phyloP scores from a whole-genome alignment of 192 early-diverging fungal genomes.

The Coemansia sp. region DNA sequence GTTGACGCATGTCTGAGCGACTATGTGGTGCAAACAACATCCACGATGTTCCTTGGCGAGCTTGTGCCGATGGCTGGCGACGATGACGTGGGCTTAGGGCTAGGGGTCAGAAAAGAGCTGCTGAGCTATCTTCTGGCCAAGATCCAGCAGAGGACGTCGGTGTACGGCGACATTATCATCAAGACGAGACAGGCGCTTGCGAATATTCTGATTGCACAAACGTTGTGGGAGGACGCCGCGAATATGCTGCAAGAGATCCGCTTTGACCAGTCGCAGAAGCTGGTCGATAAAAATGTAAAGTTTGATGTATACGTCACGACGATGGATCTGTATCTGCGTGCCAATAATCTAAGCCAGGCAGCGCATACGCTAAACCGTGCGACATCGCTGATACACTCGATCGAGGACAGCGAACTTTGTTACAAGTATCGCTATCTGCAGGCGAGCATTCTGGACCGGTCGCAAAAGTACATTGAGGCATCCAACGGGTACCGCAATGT shows the following conservation, averaged over 20 bases:
- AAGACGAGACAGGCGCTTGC: slow-evolving; percentile 75
- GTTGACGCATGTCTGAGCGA: slow-evolving; percentile 62
- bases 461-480: slow-evolving; percentile 83
- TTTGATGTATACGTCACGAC: slow-evolving; percentile 82
- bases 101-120: slow-evolving; percentile 56
- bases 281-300: slow-evolving; percentile 63
- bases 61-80: slow-evolving; percentile 63
- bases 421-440: slow-evolving; percentile 79
- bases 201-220: slow-evolving; percentile 65
- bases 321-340: slow-evolving; percentile 80
- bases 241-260: slow-evolving; percentile 83
- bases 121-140: slow-evolving; percentile 67
- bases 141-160: slow-evolving; percentile 74
- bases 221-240: slow-evolving; percentile 85
- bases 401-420: slow-evolving; percentile 54
- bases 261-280: slow-evolving; percentile 85
- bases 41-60: slow-evolving; percentile 72
- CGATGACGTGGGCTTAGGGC: slow-evolving; percentile 37
- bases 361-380: slow-evolving; percentile 85
- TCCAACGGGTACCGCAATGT: slow-evolving; percentile 82
- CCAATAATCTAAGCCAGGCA: slow-evolving; percentile 77
- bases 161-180: slow-evolving; percentile 66
- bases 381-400: slow-evolving; percentile 60
- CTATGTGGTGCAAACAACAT: slow-evolving; percentile 71
- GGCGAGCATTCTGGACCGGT: slow-evolving; percentile 80